Evolutionary conservation across 768 basidiomycete species (phyloP).

Genomic region (Galerina marginata): DNA sequence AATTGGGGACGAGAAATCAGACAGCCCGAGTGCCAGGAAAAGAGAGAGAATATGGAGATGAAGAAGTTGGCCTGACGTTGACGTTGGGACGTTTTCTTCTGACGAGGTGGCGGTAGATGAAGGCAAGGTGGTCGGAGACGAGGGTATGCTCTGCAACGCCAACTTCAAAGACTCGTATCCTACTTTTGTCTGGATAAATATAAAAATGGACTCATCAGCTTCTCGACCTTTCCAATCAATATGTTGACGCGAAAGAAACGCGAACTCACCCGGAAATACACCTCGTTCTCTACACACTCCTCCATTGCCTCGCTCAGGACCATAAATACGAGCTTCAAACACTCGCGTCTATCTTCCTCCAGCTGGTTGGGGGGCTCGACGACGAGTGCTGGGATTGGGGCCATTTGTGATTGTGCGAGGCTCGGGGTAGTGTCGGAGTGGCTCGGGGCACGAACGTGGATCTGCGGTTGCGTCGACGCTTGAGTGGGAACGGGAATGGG

Average conservation of each 20-base stretch:
- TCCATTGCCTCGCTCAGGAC: constrained; percentile 70
- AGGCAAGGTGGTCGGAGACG: constrained; percentile 33
- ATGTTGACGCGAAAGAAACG: neutral
- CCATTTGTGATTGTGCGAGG: neutral
- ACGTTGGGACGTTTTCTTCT: too few relatives aligned
- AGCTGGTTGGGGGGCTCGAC: constrained; percentile 8
- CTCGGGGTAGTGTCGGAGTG: neutral
- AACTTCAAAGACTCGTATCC: constrained; percentile 70
- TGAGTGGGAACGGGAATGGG: neutral
- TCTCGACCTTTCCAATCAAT: too few relatives aligned
- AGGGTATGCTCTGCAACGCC: constrained; percentile 60
- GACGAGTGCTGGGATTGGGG: neutral
- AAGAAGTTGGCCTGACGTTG: neutral
- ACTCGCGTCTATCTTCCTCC: constrained; percentile 34
- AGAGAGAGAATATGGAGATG: constrained; percentile 60
- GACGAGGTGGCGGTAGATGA: too few relatives aligned
- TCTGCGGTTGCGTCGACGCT: too few relatives aligned
- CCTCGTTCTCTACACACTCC: constrained; percentile 57
- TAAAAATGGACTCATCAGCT: neutral
- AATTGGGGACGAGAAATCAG: constrained; percentile 57
- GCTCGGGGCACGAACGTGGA: too few relatives aligned
- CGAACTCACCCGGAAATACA: constrained; percentile 68
- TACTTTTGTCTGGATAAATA: constrained; percentile 49
- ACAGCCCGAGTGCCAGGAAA: constrained; percentile 68
- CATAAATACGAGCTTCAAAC: constrained; percentile 63